A percentile compares a stretch with the other conserved stretches of the same genome.
Evolutionary conservation across 495 filamentous ascomycete genomes (phyloP).

Genomic region (Aspergillus baeticus): DNA sequence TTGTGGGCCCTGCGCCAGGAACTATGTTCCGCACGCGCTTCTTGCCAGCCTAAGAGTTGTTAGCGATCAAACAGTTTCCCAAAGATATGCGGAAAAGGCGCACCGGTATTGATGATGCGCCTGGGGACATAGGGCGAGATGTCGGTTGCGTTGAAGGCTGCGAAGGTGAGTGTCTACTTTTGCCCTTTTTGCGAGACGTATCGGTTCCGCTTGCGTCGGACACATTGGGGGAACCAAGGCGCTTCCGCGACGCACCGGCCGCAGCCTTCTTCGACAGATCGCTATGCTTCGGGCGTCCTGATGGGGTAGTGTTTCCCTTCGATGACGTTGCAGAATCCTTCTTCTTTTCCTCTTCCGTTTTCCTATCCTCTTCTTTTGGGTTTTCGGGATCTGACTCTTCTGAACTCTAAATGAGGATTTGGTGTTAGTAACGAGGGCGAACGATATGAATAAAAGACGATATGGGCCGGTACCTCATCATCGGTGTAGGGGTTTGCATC

Average conservation of each 20-base stretch:
- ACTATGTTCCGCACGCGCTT: slow-evolving; percentile 46
- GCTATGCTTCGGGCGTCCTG: slow-evolving; percentile 53
- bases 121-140: slow-evolving; percentile 54
- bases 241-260: slow-evolving; percentile 61
- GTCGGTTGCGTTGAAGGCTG: slow-evolving; percentile 53
- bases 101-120: slow-evolving; percentile 35
- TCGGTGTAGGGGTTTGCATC: slow-evolving; percentile 74
- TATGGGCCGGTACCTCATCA: slow-evolving; percentile 38
- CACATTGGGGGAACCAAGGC: slow-evolving; percentile 78
- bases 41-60: slow-evolving; percentile 37
- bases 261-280: slow-evolving; percentile 58
- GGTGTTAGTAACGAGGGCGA: not conserved
- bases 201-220: slow-evolving; percentile 93
- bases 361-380: slow-evolving; percentile 68
- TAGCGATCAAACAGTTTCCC: slow-evolving; percentile 16
- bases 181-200: slow-evolving; percentile 82
- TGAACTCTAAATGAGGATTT: slow-evolving; percentile 31
- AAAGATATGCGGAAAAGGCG: slow-evolving; percentile 9
- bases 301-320: slow-evolving; percentile 75
- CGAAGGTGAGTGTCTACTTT: slow-evolving; percentile 59
- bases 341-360: slow-evolving; percentile 60
- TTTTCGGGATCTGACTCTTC: slow-evolving; percentile 50
- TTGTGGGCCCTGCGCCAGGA: slow-evolving; percentile 60
- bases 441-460: not conserved
- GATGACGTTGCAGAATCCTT: slow-evolving; percentile 58